Conservation (phyloP, 2,329 filamentous ascomycete species). For the Pseudogymnoascus sp. region DNA sequence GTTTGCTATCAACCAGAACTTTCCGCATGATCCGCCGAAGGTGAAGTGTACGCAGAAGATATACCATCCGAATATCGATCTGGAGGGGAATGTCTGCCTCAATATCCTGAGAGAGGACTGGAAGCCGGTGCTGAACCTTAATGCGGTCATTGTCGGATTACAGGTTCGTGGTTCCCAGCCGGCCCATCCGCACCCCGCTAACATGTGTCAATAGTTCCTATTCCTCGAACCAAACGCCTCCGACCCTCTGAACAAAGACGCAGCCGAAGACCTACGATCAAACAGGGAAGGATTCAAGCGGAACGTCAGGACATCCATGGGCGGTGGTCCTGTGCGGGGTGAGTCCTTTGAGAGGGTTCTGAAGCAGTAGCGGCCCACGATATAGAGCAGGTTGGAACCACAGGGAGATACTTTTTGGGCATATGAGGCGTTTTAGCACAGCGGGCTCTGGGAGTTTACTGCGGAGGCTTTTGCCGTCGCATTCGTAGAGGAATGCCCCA, state of each 20-base stretch:
- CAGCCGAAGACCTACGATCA: slow-evolving; percentile 79
- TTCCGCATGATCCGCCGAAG: slow-evolving; percentile 95
- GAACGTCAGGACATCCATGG: slow-evolving; percentile 80
- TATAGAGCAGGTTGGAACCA: not conserved
- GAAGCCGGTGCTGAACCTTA: slow-evolving; percentile 96
- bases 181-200: not conserved
- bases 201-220: slow-evolving; percentile 57
- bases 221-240: slow-evolving; percentile 97
- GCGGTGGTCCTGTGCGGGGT: slow-evolving; percentile 67
- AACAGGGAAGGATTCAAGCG: slow-evolving; percentile 86
- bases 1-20: slow-evolving; percentile 89
- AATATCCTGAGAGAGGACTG: slow-evolving; percentile 97
- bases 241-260: slow-evolving; percentile 97
- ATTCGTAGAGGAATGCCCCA: not conserved
- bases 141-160: slow-evolving; percentile 90
- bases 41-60: slow-evolving; percentile 97
- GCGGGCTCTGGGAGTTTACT: not conserved
- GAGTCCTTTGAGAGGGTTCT: slow-evolving; percentile 71
- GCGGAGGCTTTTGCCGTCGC: not conserved
- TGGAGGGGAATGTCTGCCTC: slow-evolving; percentile 94
- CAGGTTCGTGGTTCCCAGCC: slow-evolving; percentile 48
- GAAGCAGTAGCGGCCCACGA: slow-evolving; percentile 40
- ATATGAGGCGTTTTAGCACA: slow-evolving; percentile 12
- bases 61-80: slow-evolving; percentile 97
- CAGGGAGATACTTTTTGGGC: not conserved